Percentiles rank a stretch among this genome's conserved stretches.
Evolutionary conservation across 176 grass and related monocot genomes (phyloP).

Genomic region (Carex scoparia): DNA sequence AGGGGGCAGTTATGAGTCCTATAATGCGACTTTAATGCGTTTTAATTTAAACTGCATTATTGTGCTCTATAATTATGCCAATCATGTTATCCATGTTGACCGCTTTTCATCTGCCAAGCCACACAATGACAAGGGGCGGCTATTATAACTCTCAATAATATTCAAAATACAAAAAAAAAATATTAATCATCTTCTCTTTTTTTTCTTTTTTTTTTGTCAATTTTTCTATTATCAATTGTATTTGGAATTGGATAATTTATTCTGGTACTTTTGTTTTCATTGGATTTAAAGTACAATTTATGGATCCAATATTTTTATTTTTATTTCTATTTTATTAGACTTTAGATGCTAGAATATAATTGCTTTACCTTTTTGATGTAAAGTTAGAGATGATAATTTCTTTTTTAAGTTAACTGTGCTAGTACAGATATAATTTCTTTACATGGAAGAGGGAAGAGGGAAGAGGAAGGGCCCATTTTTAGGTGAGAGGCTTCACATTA

Average conservation of each 20-base stretch:
- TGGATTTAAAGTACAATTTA: too few species aligned
- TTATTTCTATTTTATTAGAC: too few species aligned
- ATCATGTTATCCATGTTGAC: constrained; percentile 9
- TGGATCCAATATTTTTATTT: too few species aligned
- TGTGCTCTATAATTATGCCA: not conserved
- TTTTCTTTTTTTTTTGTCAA: not conserved
- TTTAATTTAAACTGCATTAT: constrained; percentile 1
- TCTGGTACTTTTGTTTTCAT: too few species aligned
- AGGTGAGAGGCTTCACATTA: not conserved
- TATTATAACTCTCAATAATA: not conserved
- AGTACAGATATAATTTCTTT: too few species aligned
- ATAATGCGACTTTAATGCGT: not conserved
- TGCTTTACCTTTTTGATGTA: too few species aligned
- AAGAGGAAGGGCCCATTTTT: too few species aligned
- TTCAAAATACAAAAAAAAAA: not conserved
- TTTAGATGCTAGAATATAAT: too few species aligned
- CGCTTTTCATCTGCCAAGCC: not conserved
- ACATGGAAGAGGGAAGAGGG: too few species aligned
- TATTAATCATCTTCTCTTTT: not conserved
- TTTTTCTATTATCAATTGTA: not conserved
- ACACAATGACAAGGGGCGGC: not conserved
- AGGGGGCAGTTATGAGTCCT: not conserved
- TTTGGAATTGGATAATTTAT: not conserved
- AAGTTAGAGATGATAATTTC: too few species aligned
- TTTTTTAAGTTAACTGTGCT: too few species aligned